Evolutionary conservation across 225 moss, liverwort and hornwort species (phyloP).

Genomic region (Neckera pumila): DNA sequence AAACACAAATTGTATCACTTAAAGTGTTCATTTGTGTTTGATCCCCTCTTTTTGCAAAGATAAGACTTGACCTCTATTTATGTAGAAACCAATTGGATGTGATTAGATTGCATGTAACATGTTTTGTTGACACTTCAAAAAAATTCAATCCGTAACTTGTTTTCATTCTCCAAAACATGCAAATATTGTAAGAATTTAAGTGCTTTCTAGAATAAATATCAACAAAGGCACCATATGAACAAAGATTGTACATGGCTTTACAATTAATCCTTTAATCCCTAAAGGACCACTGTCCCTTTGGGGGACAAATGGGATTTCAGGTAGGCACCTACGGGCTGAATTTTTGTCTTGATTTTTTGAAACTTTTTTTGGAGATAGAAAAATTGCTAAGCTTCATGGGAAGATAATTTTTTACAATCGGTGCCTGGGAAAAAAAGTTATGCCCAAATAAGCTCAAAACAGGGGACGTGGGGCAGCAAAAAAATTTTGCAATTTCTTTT

Average conservation of each 20-base stretch:
- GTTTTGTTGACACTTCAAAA: not conserved
- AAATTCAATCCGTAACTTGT: not conserved
- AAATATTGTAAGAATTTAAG: not conserved
- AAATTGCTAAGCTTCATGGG: no score
- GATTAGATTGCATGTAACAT: not conserved
- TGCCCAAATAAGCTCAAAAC: no score
- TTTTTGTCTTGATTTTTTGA: no score
- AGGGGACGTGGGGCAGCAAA: no score
- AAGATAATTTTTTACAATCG: no score
- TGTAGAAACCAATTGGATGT: rapidly evolving
- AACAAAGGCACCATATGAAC: not conserved
- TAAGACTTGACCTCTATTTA: not conserved
- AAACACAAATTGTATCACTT: not conserved
- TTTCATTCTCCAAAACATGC: not conserved
- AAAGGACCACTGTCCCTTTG: no score
- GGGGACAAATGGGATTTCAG: no score
- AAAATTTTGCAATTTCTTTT: no score
- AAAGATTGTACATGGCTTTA: rapidly evolving
- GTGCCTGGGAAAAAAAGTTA: no score
- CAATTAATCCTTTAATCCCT: not conserved
- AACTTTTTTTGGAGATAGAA: no score
- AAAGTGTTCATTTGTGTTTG: not conserved
- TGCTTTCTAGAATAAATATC: not conserved
- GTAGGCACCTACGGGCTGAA: no score
- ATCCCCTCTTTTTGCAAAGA: not conserved